These are phyloP conservation scores for Psilocybe tampanensis DNA, from an alignment of 768 basidiomycete species.

Conservation along the genomic window DNA sequence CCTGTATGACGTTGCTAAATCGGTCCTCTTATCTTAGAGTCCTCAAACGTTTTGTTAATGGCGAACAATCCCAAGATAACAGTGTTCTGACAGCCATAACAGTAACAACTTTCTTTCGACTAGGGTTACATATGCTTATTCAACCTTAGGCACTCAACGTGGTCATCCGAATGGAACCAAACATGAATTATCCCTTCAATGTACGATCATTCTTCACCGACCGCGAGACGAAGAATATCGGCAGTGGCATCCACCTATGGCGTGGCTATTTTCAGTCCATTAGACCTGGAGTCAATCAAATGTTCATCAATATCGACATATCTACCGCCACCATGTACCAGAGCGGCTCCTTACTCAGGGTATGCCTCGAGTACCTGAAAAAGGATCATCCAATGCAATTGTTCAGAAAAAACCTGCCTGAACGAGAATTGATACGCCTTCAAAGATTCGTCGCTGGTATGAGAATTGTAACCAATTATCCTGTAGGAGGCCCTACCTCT, in stretches of 20 bases:
- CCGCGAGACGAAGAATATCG: conserved; percentile 55
- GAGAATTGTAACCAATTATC: conserved; percentile 25
- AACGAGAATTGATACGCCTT: conserved; percentile 53
- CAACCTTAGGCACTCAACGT: conserved; percentile 67
- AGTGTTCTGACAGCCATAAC: conserved; percentile 64
- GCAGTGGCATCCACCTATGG: conserved; percentile 71
- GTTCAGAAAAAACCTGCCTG: conserved; percentile 48
- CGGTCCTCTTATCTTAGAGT: conserved; percentile 41
- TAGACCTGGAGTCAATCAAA: conserved; percentile 63
- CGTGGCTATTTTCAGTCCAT: conserved; percentile 84
- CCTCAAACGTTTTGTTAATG: conserved; percentile 60
- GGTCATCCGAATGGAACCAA: conserved; percentile 80
- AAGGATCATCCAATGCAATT: conserved; percentile 23
- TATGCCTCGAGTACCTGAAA: conserved; percentile 59
- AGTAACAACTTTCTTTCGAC: conserved; percentile 33
- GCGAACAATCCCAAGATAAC: conserved; percentile 70
- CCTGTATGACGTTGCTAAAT: not conserved
- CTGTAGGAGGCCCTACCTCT: conserved; percentile 24
- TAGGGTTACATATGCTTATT: not conserved
- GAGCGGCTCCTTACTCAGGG: conserved; percentile 55
- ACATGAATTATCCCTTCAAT: conserved; percentile 71
- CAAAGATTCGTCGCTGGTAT: conserved; percentile 43
- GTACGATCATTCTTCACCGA: conserved; percentile 77
- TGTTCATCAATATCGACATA: conserved; percentile 82
- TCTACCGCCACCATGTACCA: conserved; percentile 81